Evolutionary conservation across 2,329 filamentous ascomycete genomes (phyloP).

Genomic region (Lomentospora prolificans): DNA sequence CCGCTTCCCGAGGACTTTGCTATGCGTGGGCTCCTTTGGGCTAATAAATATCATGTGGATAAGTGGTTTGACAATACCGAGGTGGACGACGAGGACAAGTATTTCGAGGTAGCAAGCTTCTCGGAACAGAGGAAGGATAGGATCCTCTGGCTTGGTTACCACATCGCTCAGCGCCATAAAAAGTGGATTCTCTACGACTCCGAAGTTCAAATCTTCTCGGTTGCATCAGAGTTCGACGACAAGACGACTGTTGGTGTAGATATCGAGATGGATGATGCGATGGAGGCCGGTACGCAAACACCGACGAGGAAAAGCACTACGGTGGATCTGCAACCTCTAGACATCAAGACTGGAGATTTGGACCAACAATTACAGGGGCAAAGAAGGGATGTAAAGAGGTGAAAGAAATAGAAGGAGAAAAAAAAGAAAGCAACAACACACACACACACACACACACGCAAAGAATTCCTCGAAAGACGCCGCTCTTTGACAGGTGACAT

Average conservation of each 20-base stretch:
- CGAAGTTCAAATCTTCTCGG: slow-evolving; percentile 25
- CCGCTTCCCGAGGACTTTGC: slow-evolving; percentile 57
- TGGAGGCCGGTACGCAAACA: not conserved
- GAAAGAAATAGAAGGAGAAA: no score
- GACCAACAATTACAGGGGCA: not conserved
- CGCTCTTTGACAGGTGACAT: no score
- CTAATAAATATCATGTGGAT: slow-evolving; percentile 45
- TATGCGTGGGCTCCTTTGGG: slow-evolving; percentile 53
- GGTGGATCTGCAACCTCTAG: not conserved
- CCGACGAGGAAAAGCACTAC: not conserved
- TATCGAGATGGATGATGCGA: not conserved
- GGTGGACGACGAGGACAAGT: slow-evolving; percentile 58
- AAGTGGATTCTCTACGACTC: slow-evolving; percentile 38
- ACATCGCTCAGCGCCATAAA: slow-evolving; percentile 29
- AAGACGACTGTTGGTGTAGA: not conserved
- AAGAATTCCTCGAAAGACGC: no score
- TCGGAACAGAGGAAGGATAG: slow-evolving; percentile 46
- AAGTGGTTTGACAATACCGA: slow-evolving; percentile 49
- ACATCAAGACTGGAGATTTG: not conserved
- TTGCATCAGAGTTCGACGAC: slow-evolving; percentile 13
- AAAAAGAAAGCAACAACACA: no score
- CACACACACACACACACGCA: no score
- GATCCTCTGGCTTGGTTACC: slow-evolving; percentile 47
- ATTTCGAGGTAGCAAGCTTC: slow-evolving; percentile 52
- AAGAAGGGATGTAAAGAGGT: no score